These are phyloP conservation scores for Ampelocalamus luodianensis DNA, from an alignment of 176 grass and related monocot species.

Conservation along the genomic window DNA sequence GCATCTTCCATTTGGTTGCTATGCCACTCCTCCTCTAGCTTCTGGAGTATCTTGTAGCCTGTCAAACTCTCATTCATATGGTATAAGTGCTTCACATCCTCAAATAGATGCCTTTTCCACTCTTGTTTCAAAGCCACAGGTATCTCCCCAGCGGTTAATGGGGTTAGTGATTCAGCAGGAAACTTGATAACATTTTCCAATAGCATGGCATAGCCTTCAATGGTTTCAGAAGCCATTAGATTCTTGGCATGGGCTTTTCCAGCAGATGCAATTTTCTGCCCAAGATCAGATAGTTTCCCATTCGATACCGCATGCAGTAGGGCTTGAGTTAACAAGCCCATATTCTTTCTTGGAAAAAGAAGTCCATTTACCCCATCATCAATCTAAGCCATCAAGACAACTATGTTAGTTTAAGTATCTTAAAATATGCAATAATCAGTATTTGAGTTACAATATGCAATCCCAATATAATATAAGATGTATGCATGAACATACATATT, in stretches of 20 bases:
- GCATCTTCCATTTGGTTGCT: slow-evolving; percentile 47
- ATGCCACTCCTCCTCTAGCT: slow-evolving; percentile 73
- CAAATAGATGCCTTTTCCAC: slow-evolving; percentile 88
- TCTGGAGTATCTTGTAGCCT: slow-evolving; percentile 66
- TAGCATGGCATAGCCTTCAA: slow-evolving; percentile 76
- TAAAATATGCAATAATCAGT: slow-evolving; percentile 10
- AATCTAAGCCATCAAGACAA: slow-evolving; percentile 65
- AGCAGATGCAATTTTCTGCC: slow-evolving; percentile 69
- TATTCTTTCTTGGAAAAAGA: slow-evolving; percentile 74
- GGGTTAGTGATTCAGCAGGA: slow-evolving; percentile 61
- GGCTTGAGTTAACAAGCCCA: slow-evolving; percentile 59
- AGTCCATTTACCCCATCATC: slow-evolving; percentile 82
- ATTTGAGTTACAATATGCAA: slow-evolving; percentile 36
- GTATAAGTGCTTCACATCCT: slow-evolving; percentile 56
- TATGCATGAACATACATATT: slow-evolving; percentile 65
- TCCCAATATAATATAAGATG: slow-evolving; percentile 32
- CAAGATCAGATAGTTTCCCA: slow-evolving; percentile 65
- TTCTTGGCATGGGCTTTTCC: slow-evolving; percentile 86
- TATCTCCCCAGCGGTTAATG: slow-evolving; percentile 63
- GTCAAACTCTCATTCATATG: slow-evolving; percentile 50
- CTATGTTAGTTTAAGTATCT: slow-evolving; percentile 33
- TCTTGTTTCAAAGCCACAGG: slow-evolving; percentile 71
- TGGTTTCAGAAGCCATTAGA: slow-evolving; percentile 75
- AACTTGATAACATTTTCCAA: slow-evolving; percentile 81
- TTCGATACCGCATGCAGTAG: slow-evolving; percentile 65